Evolutionary conservation across 179 eudicot species (phyloP).

Genomic region (Corrigiola litoralis): DNA sequence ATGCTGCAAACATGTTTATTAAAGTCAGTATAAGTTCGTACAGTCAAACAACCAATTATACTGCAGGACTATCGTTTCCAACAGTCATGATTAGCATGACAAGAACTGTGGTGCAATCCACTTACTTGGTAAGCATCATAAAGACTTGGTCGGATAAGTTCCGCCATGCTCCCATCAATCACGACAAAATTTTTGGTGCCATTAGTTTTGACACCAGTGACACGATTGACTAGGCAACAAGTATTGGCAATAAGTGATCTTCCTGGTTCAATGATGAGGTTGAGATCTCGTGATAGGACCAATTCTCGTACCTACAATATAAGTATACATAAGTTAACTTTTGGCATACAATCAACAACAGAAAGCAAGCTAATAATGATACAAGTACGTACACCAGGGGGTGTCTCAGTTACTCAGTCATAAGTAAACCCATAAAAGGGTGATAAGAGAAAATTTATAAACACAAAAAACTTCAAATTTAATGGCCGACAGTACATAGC

Average conservation of each 20-base stretch:
- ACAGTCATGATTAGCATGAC: not conserved
- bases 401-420: too few relatives aligned
- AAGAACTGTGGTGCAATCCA: not conserved
- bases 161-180: slow-evolving; percentile 98
- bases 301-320: slow-evolving; percentile 70
- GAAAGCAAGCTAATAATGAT: too few relatives aligned
- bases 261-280: slow-evolving; percentile 93
- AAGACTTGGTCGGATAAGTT: slow-evolving; percentile 95
- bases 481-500: too few relatives aligned
- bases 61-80: not conserved
- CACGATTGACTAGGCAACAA: slow-evolving; percentile 89
- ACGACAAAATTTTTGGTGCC: slow-evolving; percentile 86
- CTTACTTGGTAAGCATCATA: slow-evolving; percentile 95
- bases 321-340: not conserved
- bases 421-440: too few relatives aligned
- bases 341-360: too few relatives aligned
- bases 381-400: too few relatives aligned
- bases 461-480: too few relatives aligned
- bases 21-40: not conserved
- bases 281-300: slow-evolving; percentile 69
- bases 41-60: not conserved
- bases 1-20: slow-evolving; percentile 49
- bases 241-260: slow-evolving; percentile 90
- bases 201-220: slow-evolving; percentile 94
- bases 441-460: too few relatives aligned